Conservation (phyloP, 805 yeast species). For the Kodamaea nitidulidarum region DNA sequence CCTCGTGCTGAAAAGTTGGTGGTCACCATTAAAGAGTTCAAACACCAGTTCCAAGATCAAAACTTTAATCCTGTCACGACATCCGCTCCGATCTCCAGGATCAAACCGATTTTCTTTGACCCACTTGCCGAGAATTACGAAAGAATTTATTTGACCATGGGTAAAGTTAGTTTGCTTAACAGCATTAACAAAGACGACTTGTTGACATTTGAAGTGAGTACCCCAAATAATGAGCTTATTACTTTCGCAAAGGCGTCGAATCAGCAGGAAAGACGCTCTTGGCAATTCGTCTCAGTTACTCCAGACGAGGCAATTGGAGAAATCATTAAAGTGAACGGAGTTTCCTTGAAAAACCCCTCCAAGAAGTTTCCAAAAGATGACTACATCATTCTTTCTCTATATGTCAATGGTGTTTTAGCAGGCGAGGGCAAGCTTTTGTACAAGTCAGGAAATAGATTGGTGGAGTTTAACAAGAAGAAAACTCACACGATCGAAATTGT, state of each 20-base stretch:
- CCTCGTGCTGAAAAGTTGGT: slow-evolving; percentile 73
- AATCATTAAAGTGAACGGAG: slow-evolving; percentile 57
- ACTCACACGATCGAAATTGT: slow-evolving; percentile 43
- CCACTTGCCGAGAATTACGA: slow-evolving; percentile 59
- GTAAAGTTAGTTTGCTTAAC: slow-evolving; percentile 40
- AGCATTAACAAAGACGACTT: slow-evolving; percentile 33
- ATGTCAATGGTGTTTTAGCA: slow-evolving; percentile 56
- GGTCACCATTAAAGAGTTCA: slow-evolving; percentile 70
- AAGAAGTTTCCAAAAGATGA: slow-evolving; percentile 45
- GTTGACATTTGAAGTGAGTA: slow-evolving; percentile 50
- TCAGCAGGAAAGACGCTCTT: slow-evolving; percentile 45
- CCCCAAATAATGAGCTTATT: slow-evolving; percentile 48
- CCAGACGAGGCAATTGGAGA: slow-evolving; percentile 74
- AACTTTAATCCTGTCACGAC: slow-evolving; percentile 25
- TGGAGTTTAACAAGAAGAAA: slow-evolving; percentile 43
- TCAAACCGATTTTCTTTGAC: slow-evolving; percentile 62
- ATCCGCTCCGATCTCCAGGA: slow-evolving; percentile 56
- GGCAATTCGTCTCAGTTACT: slow-evolving; percentile 73
- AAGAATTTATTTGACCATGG: slow-evolving; percentile 54
- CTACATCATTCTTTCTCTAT: slow-evolving; percentile 51
- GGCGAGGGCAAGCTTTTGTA: slow-evolving; percentile 58
- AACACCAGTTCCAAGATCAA: slow-evolving; percentile 35
- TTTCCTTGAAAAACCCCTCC: slow-evolving; percentile 39
- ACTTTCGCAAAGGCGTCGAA: slow-evolving; percentile 67
- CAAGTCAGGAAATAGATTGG: slow-evolving; percentile 43